Evolutionary conservation across 2,329 filamentous ascomycete genomes (phyloP), one percentile per base, ranked within the genome.

Genomic region (Cladosporium austrohemisphaericum): DNA sequence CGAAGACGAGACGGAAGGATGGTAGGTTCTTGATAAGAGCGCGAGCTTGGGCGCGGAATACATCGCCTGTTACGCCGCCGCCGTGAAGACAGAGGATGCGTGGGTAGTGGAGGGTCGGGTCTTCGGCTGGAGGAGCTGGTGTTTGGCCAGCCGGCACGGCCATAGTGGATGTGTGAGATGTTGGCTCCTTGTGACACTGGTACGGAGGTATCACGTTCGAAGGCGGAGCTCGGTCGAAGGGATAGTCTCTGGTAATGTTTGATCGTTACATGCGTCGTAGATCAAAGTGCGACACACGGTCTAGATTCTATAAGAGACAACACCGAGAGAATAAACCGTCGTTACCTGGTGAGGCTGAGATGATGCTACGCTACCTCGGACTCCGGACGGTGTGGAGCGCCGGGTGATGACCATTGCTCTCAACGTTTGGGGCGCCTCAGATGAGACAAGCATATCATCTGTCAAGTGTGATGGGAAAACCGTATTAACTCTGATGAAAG

Each of bases 61-160:
- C 80, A 32, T 74, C 63, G n/a, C 77, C 82, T 60, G 85, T 89
- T 55, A 84, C 81, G 53, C 86, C 86, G 59, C 86, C 86, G 63
- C 86, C 86, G 66, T 91, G 86, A n/a, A 91, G 80, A 68, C 85
- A 90, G 57, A 91, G 82, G 57, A 91, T 81, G 52, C 86, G 83
- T 3, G 85, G 85, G 32, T 57, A 51, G 35, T 57, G 49, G 48
- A 60, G 60, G 45, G 50, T 54, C 7, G 52, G 44, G 35, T 46
- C 43, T 13, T 31, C 18, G n/a, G 9, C 18, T 14, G 41, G 11
- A 31, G 28, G 28, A n/a, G 5, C 28, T 13, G 28, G 28, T 8
- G 26, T 19, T 3, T 31, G 10, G 6, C 16, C 19, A 11, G 40
- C 16, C 5, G 41, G 22, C n/a, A 16, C 20, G 31, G 41, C n/a